Base-by-base conservation (phyloP, 2,329 filamentous ascomycete genomes). In the Penicillium sp. region DNA sequence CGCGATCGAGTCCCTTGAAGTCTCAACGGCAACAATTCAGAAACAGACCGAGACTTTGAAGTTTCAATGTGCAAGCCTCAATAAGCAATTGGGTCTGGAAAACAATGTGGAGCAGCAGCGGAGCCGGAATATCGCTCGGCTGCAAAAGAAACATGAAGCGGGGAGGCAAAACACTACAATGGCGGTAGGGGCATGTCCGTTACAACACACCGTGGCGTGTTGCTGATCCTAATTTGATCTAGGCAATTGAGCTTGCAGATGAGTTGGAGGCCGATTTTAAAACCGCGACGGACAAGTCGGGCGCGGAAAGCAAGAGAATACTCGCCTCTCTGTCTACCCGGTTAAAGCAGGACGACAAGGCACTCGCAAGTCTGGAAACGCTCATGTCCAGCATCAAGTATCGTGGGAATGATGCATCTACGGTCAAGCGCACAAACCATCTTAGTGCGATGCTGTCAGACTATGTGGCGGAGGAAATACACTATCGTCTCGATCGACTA, bases 401-500 rank as follows among this genome's bases (percentile, higher is more conserved):
- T 27, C 65, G 62, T 47, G 65, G 65, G 8, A 66, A 71, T 40
- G 68, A 73, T 58, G 67, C 63, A 19, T 62, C 65, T 16, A 64
- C 65, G 9, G 58, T 69, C 21, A 70, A 71, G 48, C 66, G 65
- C 48, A 64, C 70, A 8, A 59, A 57, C 9, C 60, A 70, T n/a
- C 62, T 76, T 15, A 66, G 66, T 40, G 57, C 59, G 4, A 57
- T 65, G 16, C 66, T 76, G 19, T 69, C 74, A 9, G 64, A 68
- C 43, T 71, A 69, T 50, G 65, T 66, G 27, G 67, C 72, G 1
- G 72, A 75, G 57, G 74, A 76, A 55, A 71, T 76, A 44, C 70
- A 71, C 55, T 69, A 64, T 49, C 75, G 73, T 27, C 68, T 77
- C 11, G 75, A 77, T 62, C 70, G 75, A 53, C 50, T 76, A 34